Evolutionary conservation across 1,139 yeast species (phyloP), one percentile per base, ranked within the genome.

Genomic region (Wickerhamomyces sp.): DNA sequence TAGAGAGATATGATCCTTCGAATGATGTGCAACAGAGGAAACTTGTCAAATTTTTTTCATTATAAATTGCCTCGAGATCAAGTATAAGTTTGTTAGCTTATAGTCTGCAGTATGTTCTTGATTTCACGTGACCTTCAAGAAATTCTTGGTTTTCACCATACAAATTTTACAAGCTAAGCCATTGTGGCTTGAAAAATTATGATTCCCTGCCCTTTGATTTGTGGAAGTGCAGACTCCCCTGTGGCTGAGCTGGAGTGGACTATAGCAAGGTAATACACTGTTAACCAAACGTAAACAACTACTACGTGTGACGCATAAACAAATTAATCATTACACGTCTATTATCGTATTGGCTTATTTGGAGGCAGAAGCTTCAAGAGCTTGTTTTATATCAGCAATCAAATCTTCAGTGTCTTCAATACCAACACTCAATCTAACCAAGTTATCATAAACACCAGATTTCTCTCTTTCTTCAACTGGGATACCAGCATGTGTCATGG

Each of bases 401-500:
- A 86, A 70, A 55, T 86, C 95, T 25, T 78, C 84, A 42, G 75
- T 65, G 51, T 85, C 95, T 66, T 87, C 95, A 48, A 86, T 82
- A 66, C 95, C 95, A 40, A 86, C 91, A 44, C 87, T 77, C 42
- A 86, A 68, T 69, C 95, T 78, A 51, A 86, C 70, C 61, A 87
- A 72, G 63, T 85, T 88, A 53, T 86, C 94, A 52, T 55, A 82
- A 31, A 87, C 93, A 47, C 95, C 95, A 40, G 80, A 74, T 34
- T 78, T 72, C 62, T 83, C 93, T 64, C 95, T 78, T 54, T 77
- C 80, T 37, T 68, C 86, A 61, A 72, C 71, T 55, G 94, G 89
- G 61, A 87, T 85, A 57, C 95, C 95, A 38, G 93, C 93, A 55
- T 86, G 95, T 50, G 95, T 86, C 95, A 86, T 86, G 37, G 80